Conservation (phyloP, 306 rosid genomes). For the Sicyos baderoa region DNA sequence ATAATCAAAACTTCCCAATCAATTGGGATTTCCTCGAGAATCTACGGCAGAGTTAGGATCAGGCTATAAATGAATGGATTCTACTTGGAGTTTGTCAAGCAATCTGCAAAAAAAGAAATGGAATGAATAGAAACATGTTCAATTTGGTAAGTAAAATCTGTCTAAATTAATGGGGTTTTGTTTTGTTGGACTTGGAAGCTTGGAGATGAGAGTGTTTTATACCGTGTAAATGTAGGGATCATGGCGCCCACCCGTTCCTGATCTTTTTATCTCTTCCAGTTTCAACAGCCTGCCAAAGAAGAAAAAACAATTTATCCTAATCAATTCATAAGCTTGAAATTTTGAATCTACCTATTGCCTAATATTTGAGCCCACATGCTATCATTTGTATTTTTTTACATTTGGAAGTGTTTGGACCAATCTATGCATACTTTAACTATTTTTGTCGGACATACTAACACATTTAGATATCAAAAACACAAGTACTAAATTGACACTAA, state of each 20-base stretch:
- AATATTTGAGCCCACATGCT: too few relatives aligned
- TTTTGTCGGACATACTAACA: too few relatives aligned
- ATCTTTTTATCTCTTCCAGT: constrained; percentile 48
- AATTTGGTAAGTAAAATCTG: background rate
- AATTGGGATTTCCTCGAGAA: background rate
- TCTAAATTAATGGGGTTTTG: too few relatives aligned
- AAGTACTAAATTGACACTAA: too few relatives aligned
- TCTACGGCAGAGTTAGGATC: background rate
- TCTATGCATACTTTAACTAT: too few relatives aligned
- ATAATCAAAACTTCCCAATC: constrained; percentile 3
- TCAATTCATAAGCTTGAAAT: background rate
- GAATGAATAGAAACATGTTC: background rate
- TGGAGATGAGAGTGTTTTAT: background rate
- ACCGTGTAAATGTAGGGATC: constrained; percentile 60
- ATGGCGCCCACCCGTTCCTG: constrained; percentile 61
- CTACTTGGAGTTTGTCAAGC: constrained; percentile 16
- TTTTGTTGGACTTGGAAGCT: too few relatives aligned
- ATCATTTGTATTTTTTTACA: too few relatives aligned
- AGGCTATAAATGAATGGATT: constrained; percentile 15
- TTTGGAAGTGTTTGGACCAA: too few relatives aligned
- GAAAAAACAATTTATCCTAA: background rate
- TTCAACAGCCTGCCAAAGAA: constrained; percentile 37
- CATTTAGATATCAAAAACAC: too few relatives aligned
- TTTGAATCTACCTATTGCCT: background rate
- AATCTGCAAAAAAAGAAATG: constrained; percentile 11